A percentile compares a stretch with the other conserved stretches of the same genome.
phyloP scores from a whole-genome alignment of 2,329 filamentous ascomycete species.

The Colletotrichum chlorophyti region DNA sequence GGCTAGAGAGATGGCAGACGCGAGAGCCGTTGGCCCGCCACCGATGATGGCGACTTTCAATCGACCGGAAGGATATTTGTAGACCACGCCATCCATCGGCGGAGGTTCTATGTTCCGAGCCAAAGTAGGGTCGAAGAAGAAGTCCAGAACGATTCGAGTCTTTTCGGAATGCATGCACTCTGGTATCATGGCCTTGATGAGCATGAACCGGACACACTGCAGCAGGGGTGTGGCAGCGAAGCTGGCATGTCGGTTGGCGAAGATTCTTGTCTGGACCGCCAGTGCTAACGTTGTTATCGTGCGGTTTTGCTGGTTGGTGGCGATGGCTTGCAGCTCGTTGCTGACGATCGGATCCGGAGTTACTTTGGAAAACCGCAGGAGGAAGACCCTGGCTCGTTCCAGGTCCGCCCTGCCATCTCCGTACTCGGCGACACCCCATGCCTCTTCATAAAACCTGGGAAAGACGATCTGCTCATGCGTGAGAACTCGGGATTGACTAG shows the following conservation, averaged over 20 bases:
- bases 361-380: conserved; percentile 39
- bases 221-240: conserved; percentile 39
- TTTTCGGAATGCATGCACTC: conserved; percentile 33
- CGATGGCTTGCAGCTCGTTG: conserved; percentile 35
- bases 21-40: conserved; percentile 40
- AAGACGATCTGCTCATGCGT: conserved; percentile 35
- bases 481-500: background rate
- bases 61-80: conserved; percentile 36
- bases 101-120: conserved; percentile 34
- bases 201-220: conserved; percentile 42
- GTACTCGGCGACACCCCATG: conserved; percentile 35
- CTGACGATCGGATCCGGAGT: conserved; percentile 33
- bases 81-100: conserved; percentile 34
- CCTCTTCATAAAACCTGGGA: conserved; percentile 40
- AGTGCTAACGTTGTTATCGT: too few species aligned
- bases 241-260: conserved; percentile 36
- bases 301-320: conserved; percentile 35
- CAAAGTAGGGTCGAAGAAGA: conserved; percentile 44
- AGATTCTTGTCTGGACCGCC: conserved; percentile 37
- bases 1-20: conserved; percentile 41
- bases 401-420: conserved; percentile 33
- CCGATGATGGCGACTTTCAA: conserved; percentile 40
- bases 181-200: conserved; percentile 38
- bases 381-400: conserved; percentile 39
- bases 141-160: conserved; percentile 37